Base-by-base conservation (phyloP, 495 filamentous ascomycete genomes). In the Neurospora sp. region DNA sequence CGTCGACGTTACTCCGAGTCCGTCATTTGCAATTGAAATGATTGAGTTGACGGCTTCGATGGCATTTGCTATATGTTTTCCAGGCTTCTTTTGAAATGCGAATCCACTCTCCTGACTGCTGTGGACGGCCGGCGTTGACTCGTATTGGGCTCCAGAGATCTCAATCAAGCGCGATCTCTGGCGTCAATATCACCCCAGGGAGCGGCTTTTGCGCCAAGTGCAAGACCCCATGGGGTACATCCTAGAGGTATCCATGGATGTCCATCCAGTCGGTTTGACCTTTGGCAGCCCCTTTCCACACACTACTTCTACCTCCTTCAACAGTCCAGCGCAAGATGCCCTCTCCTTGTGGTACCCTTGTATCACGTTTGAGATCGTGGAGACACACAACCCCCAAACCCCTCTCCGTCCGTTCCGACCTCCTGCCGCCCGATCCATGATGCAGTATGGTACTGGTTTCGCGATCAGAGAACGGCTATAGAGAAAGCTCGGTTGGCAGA, bases 301-400 rank as follows among this genome's bases (percentile, higher is more conserved):
- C 38, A 70, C 72, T 72, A 59, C 73, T 61, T 3, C 53, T 61
- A 35, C 71, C 41, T 78, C 75, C 76, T 75, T 74, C 79, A 76
- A 81, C 78, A 78, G 72, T 79, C 80, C 79, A 75, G 74, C 74
- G 18, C 71, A 59, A 73, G 69, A 73, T 71, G 53, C 27, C 53
- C 53, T 65, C 40, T 39, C 38, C 71, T 41, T 68, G 75, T 77
- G 76, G 69, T 76, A 71, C 76, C 76, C 80, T 78, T 80, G 80
- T 78, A 76, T 74, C 77, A 76, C 74, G 83, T 85, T 84, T 84
- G 82, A 76, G 80, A 80, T 79, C 81, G 81, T 83, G 82, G 83
- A 80, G 83, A 79, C 72, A 69, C 70, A 75, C 37, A 35, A 44
- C 69, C 47, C 53, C 71, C 69, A 71, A 69, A 70, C 79, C 74